Evolutionary conservation across 768 basidiomycete species (phyloP).

Genomic region (Suillus subluteus): DNA sequence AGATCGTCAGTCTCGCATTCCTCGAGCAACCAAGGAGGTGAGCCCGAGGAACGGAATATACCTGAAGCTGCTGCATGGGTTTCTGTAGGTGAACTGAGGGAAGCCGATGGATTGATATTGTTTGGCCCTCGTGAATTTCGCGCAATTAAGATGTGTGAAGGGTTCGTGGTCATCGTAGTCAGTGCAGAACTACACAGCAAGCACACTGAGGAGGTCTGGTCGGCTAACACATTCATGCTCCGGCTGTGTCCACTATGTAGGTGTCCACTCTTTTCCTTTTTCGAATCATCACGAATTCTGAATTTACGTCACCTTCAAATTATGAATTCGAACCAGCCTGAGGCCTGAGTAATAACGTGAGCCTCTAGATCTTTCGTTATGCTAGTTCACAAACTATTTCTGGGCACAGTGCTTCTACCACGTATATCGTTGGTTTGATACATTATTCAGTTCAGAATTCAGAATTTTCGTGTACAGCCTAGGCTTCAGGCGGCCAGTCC

Average conservation of each 20-base stretch:
- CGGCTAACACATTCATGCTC: not conserved
- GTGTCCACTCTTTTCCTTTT: not conserved
- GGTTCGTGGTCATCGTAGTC: conserved; percentile 66
- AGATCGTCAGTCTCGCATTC: conserved; percentile 73
- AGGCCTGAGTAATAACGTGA: not conserved
- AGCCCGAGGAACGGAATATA: conserved; percentile 80
- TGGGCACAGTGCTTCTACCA: no score
- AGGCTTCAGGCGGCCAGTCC: not conserved
- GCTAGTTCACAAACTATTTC: no score
- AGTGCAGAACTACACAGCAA: not conserved
- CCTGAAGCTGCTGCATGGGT: conserved; percentile 88
- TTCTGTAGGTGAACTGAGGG: conserved; percentile 84
- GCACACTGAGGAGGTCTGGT: not conserved
- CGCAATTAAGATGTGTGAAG: conserved; percentile 87
- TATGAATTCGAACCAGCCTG: no score
- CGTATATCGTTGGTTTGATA: no score
- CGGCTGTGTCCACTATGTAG: not conserved
- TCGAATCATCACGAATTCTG: not conserved
- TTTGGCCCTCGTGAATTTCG: conserved; percentile 78
- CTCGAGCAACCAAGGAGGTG: conserved; percentile 80
- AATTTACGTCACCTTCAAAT: not conserved
- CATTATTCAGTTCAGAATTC: no score
- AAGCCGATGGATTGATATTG: conserved; percentile 77
- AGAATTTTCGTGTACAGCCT: not conserved
- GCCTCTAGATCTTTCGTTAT: not conserved